phyloP scores from a whole-genome alignment of 176 grass and related monocot genomes.

The Ensete ventricosum region DNA sequence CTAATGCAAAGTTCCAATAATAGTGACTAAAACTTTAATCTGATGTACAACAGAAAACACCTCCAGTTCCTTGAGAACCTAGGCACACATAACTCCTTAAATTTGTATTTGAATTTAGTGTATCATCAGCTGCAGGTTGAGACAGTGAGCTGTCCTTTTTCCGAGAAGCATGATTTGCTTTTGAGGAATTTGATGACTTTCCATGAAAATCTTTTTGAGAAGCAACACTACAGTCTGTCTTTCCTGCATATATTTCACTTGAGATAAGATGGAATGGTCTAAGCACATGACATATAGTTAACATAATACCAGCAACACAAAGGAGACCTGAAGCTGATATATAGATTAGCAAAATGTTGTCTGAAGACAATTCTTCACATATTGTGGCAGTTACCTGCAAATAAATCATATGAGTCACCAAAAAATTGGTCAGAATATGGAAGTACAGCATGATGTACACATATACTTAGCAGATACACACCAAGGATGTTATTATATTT shows the following conservation, averaged over 20 bases:
- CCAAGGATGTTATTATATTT: no score
- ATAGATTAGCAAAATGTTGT: conserved; percentile 80
- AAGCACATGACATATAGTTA: conserved; percentile 15
- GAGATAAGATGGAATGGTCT: conserved; percentile 21
- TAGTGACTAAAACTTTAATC: not conserved
- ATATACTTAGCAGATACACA: no score
- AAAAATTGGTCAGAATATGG: no score
- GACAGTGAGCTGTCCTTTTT: conserved; percentile 10
- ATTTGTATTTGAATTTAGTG: conserved; percentile 31
- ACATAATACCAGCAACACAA: conserved; percentile 24
- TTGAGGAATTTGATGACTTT: conserved; percentile 25
- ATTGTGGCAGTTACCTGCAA: conserved; percentile 80
- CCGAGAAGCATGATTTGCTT: conserved; percentile 1
- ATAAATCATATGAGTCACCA: not conserved
- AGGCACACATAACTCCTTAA: conserved; percentile 65
- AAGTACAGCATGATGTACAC: no score
- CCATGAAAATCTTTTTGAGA: conserved; percentile 48
- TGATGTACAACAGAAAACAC: conserved; percentile 20
- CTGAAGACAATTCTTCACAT: conserved; percentile 72
- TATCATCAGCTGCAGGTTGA: conserved; percentile 18
- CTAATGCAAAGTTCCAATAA: not conserved
- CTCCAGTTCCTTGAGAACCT: conserved; percentile 78
- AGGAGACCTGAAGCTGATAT: conserved; percentile 87
- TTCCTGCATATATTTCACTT: conserved; percentile 33
- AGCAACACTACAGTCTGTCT: conserved; percentile 37